Percentiles rank a stretch among this genome's conserved stretches.
Conservation (phyloP, 1,284 basidiomycete genomes). For the Austroboletus niveus region DNA sequence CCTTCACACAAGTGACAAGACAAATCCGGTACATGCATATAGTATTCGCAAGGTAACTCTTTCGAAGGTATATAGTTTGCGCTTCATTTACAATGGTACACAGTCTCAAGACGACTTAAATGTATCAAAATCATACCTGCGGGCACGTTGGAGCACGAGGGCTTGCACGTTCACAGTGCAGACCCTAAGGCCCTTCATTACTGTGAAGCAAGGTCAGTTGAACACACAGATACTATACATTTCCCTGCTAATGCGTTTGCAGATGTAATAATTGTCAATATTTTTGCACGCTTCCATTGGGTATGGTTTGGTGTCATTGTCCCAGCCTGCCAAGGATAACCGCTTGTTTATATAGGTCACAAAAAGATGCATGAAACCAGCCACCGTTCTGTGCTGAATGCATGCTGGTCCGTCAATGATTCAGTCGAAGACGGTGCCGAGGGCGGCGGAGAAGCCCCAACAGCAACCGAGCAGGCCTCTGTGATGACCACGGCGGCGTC, state of each 20-base stretch:
- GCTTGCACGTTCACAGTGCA: conserved; percentile 45
- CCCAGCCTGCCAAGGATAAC: background rate
- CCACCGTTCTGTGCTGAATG: conserved; percentile 60
- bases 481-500: too few species aligned
- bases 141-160: conserved; percentile 41
- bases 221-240: background rate
- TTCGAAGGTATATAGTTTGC: conserved; percentile 5
- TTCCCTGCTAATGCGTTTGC: conserved; percentile 1
- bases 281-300: conserved; percentile 53
- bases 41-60: conserved; percentile 27
- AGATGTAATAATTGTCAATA: conserved; percentile 57
- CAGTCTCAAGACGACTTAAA: conserved; percentile 48
- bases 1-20: conserved; percentile 22
- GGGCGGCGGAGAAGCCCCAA: too few species aligned
- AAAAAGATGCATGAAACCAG: conserved; percentile 58
- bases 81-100: background rate
- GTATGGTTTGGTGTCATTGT: conserved; percentile 26
- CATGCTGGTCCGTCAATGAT: conserved; percentile 53
- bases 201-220: conserved; percentile 45
- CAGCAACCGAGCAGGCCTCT: too few species aligned
- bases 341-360: conserved; percentile 44
- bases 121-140: conserved; percentile 48
- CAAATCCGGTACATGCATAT: background rate
- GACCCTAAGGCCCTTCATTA: conserved; percentile 43
- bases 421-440: conserved; percentile 46